Evolutionary conservation across 805 yeast species (phyloP).

Genomic region (Lachancea lanzarotensis): DNA sequence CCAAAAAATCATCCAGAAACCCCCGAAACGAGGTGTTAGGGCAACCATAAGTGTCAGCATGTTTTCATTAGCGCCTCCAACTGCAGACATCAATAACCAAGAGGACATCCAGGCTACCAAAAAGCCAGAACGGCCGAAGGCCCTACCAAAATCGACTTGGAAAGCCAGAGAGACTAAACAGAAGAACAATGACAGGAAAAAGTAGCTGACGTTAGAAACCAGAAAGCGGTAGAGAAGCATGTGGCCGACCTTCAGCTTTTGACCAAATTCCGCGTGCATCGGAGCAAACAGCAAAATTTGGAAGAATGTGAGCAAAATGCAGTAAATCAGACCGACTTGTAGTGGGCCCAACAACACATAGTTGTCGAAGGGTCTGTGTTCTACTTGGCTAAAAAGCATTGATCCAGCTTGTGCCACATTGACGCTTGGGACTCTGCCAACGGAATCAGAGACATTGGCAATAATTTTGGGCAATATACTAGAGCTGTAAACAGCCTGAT

Average conservation of each 20-base stretch:
- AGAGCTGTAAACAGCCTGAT: slow-evolving; percentile 16
- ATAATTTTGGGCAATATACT: slow-evolving; percentile 27
- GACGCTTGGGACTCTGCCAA: background rate
- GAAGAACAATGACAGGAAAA: slow-evolving; percentile 52
- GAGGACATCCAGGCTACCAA: slow-evolving; percentile 67
- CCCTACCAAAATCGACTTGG: slow-evolving; percentile 50
- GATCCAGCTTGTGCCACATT: slow-evolving; percentile 23
- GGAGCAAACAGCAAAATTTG: slow-evolving; percentile 53
- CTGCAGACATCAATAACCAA: slow-evolving; percentile 64
- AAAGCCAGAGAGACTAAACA: slow-evolving; percentile 59
- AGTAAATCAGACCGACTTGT: slow-evolving; percentile 69
- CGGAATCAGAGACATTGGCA: slow-evolving; percentile 20
- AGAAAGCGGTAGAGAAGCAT: slow-evolving; percentile 48
- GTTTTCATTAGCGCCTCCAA: slow-evolving; percentile 71
- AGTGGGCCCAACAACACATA: slow-evolving; percentile 55
- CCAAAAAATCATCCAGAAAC: slow-evolving; percentile 68
- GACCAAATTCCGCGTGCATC: slow-evolving; percentile 45
- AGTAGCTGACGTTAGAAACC: slow-evolving; percentile 45
- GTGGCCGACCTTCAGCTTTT: slow-evolving; percentile 38
- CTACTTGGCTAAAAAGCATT: slow-evolving; percentile 34
- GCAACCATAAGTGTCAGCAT: slow-evolving; percentile 47
- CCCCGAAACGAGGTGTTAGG: slow-evolving; percentile 54
- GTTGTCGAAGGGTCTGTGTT: slow-evolving; percentile 45
- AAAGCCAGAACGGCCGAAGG: slow-evolving; percentile 67
- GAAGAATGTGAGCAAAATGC: slow-evolving; percentile 68